A percentile compares a stretch with the other conserved stretches of the same genome.
phyloP scores from a whole-genome alignment of 2,329 filamentous ascomycete species.

The Shiraia sp. region DNA sequence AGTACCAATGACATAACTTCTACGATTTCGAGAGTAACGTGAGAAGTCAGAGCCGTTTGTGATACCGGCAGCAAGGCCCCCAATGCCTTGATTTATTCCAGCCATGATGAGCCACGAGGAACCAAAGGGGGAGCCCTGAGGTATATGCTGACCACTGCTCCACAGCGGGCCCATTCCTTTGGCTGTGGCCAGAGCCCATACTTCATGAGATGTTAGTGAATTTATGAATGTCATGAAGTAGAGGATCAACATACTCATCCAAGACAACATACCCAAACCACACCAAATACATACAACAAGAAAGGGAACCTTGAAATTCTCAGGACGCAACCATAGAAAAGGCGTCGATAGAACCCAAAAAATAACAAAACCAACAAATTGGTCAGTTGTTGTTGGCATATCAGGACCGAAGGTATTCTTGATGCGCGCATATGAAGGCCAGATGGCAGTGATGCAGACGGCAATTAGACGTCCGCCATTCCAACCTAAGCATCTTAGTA shows the following conservation, averaged over 20 bases:
- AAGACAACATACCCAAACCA: slow-evolving; percentile 50
- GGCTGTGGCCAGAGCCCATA: slow-evolving; percentile 52
- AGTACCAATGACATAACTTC: slow-evolving; percentile 47
- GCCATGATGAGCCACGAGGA: slow-evolving; percentile 52
- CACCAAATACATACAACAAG: slow-evolving; percentile 51
- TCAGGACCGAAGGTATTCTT: slow-evolving; percentile 36
- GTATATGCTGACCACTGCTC: slow-evolving; percentile 42
- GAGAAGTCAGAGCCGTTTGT: slow-evolving; percentile 52
- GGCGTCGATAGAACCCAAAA: slow-evolving; percentile 46
- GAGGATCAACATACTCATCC: slow-evolving; percentile 40
- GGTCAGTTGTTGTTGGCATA: slow-evolving; percentile 42
- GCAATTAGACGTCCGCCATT: slow-evolving; percentile 40
- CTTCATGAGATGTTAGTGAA: too few species aligned
- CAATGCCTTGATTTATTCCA: slow-evolving; percentile 51
- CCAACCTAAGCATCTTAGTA: slow-evolving; percentile 32
- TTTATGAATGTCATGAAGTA: too few species aligned
- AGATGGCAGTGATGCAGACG: slow-evolving; percentile 42
- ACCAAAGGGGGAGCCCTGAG: slow-evolving; percentile 43
- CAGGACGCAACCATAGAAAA: slow-evolving; percentile 55
- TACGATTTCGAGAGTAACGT: slow-evolving; percentile 45
- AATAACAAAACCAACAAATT: slow-evolving; percentile 41
- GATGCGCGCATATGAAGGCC: slow-evolving; percentile 42
- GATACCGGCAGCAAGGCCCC: slow-evolving; percentile 48
- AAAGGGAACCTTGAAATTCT: slow-evolving; percentile 56
- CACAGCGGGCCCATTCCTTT: slow-evolving; percentile 52